Conservation (phyloP, 2,329 filamentous ascomycete genomes). For the Fusarium sp. region DNA sequence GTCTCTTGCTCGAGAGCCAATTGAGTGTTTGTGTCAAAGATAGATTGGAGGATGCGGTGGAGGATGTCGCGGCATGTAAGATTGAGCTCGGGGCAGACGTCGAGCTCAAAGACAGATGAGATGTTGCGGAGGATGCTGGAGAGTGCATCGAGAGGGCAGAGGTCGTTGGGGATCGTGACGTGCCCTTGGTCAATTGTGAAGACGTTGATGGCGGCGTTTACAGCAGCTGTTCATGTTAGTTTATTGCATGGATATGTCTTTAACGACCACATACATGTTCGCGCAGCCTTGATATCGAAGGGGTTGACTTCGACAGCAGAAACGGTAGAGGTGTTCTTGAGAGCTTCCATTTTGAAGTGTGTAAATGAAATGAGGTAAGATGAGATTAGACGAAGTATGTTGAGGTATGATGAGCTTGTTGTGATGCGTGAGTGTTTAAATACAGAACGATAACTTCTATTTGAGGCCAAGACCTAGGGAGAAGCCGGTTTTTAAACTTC, state of each 20-base stretch:
- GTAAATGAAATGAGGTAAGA: constrained; percentile 12
- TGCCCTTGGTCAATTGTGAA: constrained; percentile 45
- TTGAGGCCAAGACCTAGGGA: constrained; percentile 6
- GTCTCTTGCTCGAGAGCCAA: constrained; percentile 45
- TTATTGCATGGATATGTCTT: background rate
- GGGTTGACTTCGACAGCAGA: constrained; percentile 37
- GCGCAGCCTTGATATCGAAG: constrained; percentile 21
- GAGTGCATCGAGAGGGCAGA: constrained; percentile 45
- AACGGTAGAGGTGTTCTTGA: constrained; percentile 42
- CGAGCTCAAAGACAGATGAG: constrained; percentile 43
- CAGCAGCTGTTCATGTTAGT: constrained; percentile 43
- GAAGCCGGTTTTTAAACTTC: constrained; percentile 31
- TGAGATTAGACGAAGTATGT: background rate
- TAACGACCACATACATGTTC: constrained; percentile 28
- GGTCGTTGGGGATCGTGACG: constrained; percentile 41
- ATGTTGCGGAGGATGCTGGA: constrained; percentile 42
- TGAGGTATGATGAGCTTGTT: background rate
- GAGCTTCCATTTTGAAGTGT: constrained; percentile 39
- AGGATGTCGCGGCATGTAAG: constrained; percentile 45
- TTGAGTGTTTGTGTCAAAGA: constrained; percentile 48
- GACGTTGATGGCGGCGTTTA: constrained; percentile 42
- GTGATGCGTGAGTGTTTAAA: constrained; percentile 5
- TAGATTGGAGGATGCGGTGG: constrained; percentile 48
- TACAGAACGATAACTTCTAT: constrained; percentile 2
- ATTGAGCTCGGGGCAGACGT: constrained; percentile 43